phyloP scores from a whole-genome alignment of 106 monocot genomes.

The Dendrobium officinale region DNA sequence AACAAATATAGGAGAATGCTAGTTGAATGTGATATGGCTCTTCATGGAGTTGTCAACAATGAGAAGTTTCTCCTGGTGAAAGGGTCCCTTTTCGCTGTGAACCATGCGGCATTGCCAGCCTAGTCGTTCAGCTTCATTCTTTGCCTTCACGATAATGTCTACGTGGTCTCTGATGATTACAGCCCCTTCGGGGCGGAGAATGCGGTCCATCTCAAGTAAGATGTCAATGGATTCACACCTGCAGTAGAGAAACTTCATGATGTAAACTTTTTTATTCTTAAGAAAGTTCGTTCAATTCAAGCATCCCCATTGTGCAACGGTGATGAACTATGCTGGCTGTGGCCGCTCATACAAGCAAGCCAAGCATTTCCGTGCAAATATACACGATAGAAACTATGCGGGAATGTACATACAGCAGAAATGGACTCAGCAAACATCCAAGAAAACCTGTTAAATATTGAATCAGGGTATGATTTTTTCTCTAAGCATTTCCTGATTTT shows the following conservation, averaged over 20 bases:
- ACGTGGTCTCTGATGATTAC: conserved; percentile 57
- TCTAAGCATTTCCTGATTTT: too few relatives aligned
- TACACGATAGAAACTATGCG: too few relatives aligned
- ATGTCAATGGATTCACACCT: conserved; percentile 62
- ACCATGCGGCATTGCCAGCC: conserved; percentile 45
- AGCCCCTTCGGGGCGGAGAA: conserved; percentile 63
- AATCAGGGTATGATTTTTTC: too few relatives aligned
- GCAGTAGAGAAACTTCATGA: conserved; percentile 6
- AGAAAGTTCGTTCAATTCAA: background rate
- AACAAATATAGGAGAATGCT: background rate
- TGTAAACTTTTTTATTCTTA: background rate
- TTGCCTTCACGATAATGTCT: conserved; percentile 40
- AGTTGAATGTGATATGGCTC: background rate
- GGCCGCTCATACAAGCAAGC: too few relatives aligned
- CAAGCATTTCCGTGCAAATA: too few relatives aligned
- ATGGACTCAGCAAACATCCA: too few relatives aligned
- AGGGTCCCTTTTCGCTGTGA: conserved; percentile 47
- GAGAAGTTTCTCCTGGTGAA: conserved; percentile 55
- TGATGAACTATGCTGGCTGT: too few relatives aligned
- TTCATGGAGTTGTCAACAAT: conserved; percentile 51
- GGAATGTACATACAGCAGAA: too few relatives aligned
- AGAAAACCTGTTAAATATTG: too few relatives aligned
- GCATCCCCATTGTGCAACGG: background rate
- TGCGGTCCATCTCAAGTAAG: conserved; percentile 69
- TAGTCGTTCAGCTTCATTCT: conserved; percentile 39